Percentiles rank a stretch among this genome's conserved stretches.
phyloP scores from a whole-genome alignment of 164 flowering plant genomes.

The Vitis cinerea region DNA sequence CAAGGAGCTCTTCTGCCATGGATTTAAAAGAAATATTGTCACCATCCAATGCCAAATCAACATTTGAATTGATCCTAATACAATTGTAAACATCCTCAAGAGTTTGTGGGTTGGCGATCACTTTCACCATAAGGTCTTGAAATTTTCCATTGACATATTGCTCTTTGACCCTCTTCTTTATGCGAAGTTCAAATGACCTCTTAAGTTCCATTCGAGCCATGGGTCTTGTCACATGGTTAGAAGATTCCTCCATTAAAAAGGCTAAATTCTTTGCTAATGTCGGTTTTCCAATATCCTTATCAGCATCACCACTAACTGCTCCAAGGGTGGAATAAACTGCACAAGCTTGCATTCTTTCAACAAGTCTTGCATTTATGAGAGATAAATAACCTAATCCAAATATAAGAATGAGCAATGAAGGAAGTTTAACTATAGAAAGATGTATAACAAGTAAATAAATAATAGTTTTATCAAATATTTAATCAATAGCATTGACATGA shows the following conservation, averaged over 20 bases:
- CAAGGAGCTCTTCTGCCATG: conserved; percentile 60
- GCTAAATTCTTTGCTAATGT: conserved; percentile 68
- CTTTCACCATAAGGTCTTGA: conserved; percentile 59
- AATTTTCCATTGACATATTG: conserved; percentile 68
- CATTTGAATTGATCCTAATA: conserved; percentile 63
- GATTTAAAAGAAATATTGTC: conserved; percentile 45
- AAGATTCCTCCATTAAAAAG: conserved; percentile 61
- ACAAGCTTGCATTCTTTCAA: conserved; percentile 11
- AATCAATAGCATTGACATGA: too few species aligned
- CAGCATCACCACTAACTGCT: conserved; percentile 4
- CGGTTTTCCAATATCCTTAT: conserved; percentile 20
- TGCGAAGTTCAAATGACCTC: conserved; percentile 57
- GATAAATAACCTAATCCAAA: background rate
- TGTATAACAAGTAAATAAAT: too few species aligned
- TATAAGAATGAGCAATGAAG: too few species aligned
- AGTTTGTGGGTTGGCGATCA: conserved; percentile 69
- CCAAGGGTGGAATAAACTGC: conserved; percentile 18
- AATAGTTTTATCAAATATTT: too few species aligned
- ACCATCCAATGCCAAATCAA: conserved; percentile 33
- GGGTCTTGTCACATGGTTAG: conserved; percentile 27
- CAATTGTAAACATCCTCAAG: conserved; percentile 74
- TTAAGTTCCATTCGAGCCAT: conserved; percentile 57
- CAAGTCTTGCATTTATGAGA: conserved; percentile 19
- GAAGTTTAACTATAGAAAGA: too few species aligned
- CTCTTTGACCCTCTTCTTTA: conserved; percentile 88